phyloP scores from a whole-genome alignment of 192 early-diverging fungal species.

The Gaertneriomyces semiglobifer region DNA sequence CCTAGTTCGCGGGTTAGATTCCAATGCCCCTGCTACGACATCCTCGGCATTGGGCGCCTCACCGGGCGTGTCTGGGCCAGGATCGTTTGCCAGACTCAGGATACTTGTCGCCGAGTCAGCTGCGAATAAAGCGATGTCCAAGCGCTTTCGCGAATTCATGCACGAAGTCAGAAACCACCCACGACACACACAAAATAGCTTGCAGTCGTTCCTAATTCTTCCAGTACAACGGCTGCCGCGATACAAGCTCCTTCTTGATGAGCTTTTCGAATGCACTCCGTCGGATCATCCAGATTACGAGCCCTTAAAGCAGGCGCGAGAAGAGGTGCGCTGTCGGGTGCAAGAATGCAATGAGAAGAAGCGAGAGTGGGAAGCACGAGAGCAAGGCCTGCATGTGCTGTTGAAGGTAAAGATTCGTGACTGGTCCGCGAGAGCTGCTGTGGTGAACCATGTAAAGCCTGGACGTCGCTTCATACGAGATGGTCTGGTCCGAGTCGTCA shows the following conservation, averaged over 20 bases:
- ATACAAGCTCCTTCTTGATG: slow-evolving; percentile 84
- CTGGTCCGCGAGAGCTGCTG: slow-evolving; percentile 21
- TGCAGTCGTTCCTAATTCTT: slow-evolving; percentile 81
- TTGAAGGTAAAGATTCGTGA: slow-evolving; percentile 17
- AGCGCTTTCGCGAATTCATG: slow-evolving; percentile 33
- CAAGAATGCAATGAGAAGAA: slow-evolving; percentile 85
- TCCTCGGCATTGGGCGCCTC: slow-evolving; percentile 6
- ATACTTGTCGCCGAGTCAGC: slow-evolving; percentile 7
- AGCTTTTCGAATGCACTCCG: slow-evolving; percentile 77
- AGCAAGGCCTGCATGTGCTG: slow-evolving; percentile 26
- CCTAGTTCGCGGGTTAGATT: slow-evolving; percentile 52
- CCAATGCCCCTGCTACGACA: not conserved
- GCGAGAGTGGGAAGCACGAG: slow-evolving; percentile 60
- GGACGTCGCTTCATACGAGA: slow-evolving; percentile 34
- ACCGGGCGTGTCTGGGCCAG: not conserved
- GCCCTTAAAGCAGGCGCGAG: slow-evolving; percentile 64
- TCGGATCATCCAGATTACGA: slow-evolving; percentile 74
- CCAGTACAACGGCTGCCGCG: slow-evolving; percentile 94
- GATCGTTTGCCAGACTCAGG: not conserved
- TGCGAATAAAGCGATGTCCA: slow-evolving; percentile 16
- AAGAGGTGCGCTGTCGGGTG: slow-evolving; percentile 65
- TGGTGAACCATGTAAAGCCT: slow-evolving; percentile 16
- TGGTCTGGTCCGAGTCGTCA: slow-evolving; percentile 29
- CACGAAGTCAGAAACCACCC: slow-evolving; percentile 47
- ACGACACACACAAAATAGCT: slow-evolving; percentile 72